Conservation (phyloP, 306 rosid species). For the Acacia confusa region DNA sequence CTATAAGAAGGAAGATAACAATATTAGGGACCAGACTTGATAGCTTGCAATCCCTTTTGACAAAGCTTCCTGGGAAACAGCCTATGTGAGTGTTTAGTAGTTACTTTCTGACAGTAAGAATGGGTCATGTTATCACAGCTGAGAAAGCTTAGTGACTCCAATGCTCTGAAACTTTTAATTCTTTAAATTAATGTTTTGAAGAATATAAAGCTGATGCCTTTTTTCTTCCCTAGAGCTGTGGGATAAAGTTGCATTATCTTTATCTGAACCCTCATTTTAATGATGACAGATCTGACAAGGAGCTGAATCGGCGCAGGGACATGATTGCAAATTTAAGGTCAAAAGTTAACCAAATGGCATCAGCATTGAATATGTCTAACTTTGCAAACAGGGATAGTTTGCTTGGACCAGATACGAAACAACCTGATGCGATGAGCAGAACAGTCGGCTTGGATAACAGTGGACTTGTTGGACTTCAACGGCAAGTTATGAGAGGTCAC, state of each 20-base stretch:
- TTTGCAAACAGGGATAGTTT: slow-evolving; percentile 91
- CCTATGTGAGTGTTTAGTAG: slow-evolving; percentile 59
- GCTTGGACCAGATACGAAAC: slow-evolving; percentile 87
- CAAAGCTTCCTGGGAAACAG: slow-evolving; percentile 85
- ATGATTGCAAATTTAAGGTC: slow-evolving; percentile 71
- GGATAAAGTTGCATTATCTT: slow-evolving; percentile 23
- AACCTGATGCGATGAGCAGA: slow-evolving; percentile 76
- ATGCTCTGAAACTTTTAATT: neutral
- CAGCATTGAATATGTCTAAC: slow-evolving; percentile 76
- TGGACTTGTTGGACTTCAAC: slow-evolving; percentile 85
- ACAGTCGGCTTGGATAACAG: slow-evolving; percentile 79
- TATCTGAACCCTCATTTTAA: slow-evolving; percentile 29
- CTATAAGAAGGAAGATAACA: slow-evolving; percentile 93
- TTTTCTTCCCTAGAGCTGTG: neutral
- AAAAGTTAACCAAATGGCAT: slow-evolving; percentile 90
- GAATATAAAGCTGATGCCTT: slow-evolving; percentile 1
- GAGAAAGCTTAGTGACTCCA: neutral
- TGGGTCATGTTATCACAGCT: neutral
- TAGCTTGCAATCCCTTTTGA: slow-evolving; percentile 77
- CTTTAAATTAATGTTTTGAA: neutral
- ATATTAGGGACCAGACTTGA: slow-evolving; percentile 96
- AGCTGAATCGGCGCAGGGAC: slow-evolving; percentile 96
- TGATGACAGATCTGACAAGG: slow-evolving; percentile 79
- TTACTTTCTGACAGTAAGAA: neutral
- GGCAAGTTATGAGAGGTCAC: slow-evolving; percentile 86